phyloP scores from a whole-genome alignment of 176 grass and related monocot species.

The Carex scoparia region DNA sequence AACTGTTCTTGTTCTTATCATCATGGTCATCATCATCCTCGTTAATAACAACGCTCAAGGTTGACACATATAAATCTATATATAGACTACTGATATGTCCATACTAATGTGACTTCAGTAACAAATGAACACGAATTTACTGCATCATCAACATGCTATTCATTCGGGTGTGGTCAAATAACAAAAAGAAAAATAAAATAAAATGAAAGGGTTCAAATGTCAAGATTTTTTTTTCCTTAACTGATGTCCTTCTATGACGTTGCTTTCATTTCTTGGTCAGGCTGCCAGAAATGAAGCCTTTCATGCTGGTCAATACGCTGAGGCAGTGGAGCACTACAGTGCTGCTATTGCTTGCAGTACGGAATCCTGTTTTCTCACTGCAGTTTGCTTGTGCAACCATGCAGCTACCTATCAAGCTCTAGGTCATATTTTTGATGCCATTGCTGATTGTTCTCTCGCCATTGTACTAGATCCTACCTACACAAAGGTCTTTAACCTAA shows the following conservation, averaged over 20 bases:
- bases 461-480: constrained; percentile 65
- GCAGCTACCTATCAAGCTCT: constrained; percentile 81
- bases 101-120: not conserved
- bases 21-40: not conserved
- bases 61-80: too few relatives aligned
- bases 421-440: constrained; percentile 76
- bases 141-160: not conserved
- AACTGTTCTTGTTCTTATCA: not conserved
- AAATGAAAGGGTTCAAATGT: not conserved
- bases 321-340: constrained; percentile 81
- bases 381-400: constrained; percentile 81
- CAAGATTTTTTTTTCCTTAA: not conserved
- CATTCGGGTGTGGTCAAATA: not conserved
- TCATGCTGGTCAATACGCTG: constrained; percentile 64
- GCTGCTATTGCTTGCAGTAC: constrained; percentile 56
- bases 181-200: not conserved
- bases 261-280: constrained; percentile 38
- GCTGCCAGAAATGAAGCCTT: constrained; percentile 85
- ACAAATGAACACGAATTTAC: not conserved
- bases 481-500: constrained; percentile 55
- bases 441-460: constrained; percentile 86
- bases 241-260: constrained; percentile 10
- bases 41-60: too few relatives aligned
- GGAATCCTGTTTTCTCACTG: constrained; percentile 59
- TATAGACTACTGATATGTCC: not conserved